Evolutionary conservation across 2,329 filamentous ascomycete species (phyloP), one percentile per base, ranked within the genome.

Genomic region (Ilyonectria mors-panacis): DNA sequence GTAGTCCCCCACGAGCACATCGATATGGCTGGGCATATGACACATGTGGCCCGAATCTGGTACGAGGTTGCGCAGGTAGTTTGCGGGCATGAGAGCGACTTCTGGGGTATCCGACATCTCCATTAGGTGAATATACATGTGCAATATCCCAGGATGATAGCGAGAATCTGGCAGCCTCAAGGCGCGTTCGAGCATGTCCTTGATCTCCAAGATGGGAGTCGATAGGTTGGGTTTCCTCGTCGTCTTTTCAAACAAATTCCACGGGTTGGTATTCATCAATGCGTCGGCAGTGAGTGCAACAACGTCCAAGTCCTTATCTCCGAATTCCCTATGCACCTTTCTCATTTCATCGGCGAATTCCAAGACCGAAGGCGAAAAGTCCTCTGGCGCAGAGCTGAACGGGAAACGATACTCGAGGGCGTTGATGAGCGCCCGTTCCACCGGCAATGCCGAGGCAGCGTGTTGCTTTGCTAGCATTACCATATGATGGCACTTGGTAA

Each of bases 21-120:
- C 92, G 39, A 95, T 83, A 77, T 95, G 93, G 0, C 89, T 89
- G 0, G 93, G 92, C 93, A 95, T 95, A 75, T 94, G 92, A 45
- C 90, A 84, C 0, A 93, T 81, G 77, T 94, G 92, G 1, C 92
- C 92, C 0, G 88, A 85, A 75, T 94, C 91, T 0, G 92, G 92
- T 0, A 92, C 87, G 2, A 94, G 84, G 10, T 83, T 85, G 23
- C 92, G 88, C 12, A 94, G 84, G 17, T 82, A 80, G 73, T 94
- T 86, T 6, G 91, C 91, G 0, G 86, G 83, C 0, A 86, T 81
- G 17, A 93, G 77, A 1, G 90, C 92, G 1, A 80, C 76, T 76
- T 93, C 92, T 0, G 92, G 92, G 0, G 82, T 85, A 0, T 83
- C 81, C 0, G 91, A 93, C 92, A 94, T 94, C 75, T 94, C 92